phyloP scores from a whole-genome alignment of 352 stramenopile species.

The Phytophthora agathidicida region DNA sequence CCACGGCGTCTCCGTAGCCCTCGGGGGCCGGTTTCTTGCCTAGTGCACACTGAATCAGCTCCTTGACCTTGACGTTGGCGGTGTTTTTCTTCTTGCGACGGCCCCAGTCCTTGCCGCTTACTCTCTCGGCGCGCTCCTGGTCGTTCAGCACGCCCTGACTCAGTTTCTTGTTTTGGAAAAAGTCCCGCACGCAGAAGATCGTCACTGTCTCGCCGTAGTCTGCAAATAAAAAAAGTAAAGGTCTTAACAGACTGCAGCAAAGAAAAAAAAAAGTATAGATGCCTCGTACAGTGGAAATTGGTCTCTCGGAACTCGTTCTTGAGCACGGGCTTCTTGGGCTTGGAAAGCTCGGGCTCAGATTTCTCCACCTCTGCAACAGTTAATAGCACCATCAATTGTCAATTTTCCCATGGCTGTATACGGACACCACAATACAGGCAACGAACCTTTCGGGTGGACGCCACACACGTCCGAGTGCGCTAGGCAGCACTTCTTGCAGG shows the following conservation, averaged over 20 bases:
- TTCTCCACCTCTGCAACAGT: constrained; percentile 31
- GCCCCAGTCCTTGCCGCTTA: constrained; percentile 44
- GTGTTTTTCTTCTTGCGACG: constrained; percentile 41
- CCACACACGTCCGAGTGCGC: constrained; percentile 41
- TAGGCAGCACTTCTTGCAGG: constrained; percentile 82
- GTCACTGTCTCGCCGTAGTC: constrained; percentile 83
- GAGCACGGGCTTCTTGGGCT: constrained; percentile 49
- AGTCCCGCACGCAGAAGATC: constrained; percentile 76
- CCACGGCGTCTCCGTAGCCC: constrained; percentile 12
- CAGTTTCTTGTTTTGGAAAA: constrained; percentile 74
- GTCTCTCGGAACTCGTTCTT: constrained; percentile 85
- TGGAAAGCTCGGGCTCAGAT: constrained; percentile 11
- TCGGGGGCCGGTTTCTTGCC: constrained; percentile 30
- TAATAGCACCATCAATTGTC: constrained; percentile 1
- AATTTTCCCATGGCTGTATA: constrained; percentile 18
- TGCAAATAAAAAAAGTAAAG: constrained; percentile 11
- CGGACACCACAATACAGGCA: not conserved
- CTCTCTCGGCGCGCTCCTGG: constrained; percentile 63
- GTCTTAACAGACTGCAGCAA: not conserved
- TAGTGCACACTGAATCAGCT: constrained; percentile 48
- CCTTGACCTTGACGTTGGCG: constrained; percentile 40
- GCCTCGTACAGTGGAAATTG: constrained; percentile 71
- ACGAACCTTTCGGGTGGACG: constrained; percentile 42
- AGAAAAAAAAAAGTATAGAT: constrained; percentile 5
- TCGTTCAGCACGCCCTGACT: constrained; percentile 80